These are phyloP conservation scores for Fusarium secorum DNA, from an alignment of 2,329 filamentous ascomycete species.

Conservation along the genomic window DNA sequence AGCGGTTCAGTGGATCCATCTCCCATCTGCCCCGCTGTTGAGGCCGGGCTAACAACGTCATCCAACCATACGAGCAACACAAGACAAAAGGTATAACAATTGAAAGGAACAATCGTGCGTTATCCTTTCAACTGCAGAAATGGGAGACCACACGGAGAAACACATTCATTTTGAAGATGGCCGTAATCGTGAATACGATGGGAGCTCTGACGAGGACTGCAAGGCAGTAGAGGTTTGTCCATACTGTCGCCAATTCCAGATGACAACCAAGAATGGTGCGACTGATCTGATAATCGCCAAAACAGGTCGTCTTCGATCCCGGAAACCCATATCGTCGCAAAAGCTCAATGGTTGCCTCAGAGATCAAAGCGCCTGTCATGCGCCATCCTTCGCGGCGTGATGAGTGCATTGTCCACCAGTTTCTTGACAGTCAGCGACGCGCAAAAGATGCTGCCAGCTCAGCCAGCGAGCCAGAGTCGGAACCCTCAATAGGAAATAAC, in stretches of 20 bases:
- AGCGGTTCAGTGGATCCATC: slow-evolving; percentile 13
- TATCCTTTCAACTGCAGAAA: background rate
- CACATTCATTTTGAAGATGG: slow-evolving; percentile 46
- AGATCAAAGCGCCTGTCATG: slow-evolving; percentile 50
- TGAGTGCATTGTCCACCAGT: slow-evolving; percentile 71
- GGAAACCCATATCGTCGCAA: slow-evolving; percentile 69
- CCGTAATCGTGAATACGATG: slow-evolving; percentile 49
- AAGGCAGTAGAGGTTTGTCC: slow-evolving; percentile 59
- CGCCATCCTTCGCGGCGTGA: slow-evolving; percentile 48
- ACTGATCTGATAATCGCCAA: slow-evolving; percentile 3
- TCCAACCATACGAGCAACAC: slow-evolving; percentile 17
- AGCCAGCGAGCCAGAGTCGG: slow-evolving; percentile 40
- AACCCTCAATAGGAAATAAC: slow-evolving; percentile 43
- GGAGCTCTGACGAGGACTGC: slow-evolving; percentile 59
- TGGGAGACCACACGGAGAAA: slow-evolving; percentile 33
- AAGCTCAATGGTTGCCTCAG: slow-evolving; percentile 67
- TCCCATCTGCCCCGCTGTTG: slow-evolving; percentile 24
- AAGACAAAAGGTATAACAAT: slow-evolving; percentile 5
- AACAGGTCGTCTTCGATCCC: slow-evolving; percentile 68
- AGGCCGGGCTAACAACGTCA: slow-evolving; percentile 26
- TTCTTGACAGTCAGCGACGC: slow-evolving; percentile 65
- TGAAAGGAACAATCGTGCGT: background rate
- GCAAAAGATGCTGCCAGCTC: slow-evolving; percentile 42
- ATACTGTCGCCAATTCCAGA: background rate
- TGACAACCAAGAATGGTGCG: background rate